phyloP scores from a whole-genome alignment of 2,329 filamentous ascomycete species.

The Cordyceps fumosorosea region DNA sequence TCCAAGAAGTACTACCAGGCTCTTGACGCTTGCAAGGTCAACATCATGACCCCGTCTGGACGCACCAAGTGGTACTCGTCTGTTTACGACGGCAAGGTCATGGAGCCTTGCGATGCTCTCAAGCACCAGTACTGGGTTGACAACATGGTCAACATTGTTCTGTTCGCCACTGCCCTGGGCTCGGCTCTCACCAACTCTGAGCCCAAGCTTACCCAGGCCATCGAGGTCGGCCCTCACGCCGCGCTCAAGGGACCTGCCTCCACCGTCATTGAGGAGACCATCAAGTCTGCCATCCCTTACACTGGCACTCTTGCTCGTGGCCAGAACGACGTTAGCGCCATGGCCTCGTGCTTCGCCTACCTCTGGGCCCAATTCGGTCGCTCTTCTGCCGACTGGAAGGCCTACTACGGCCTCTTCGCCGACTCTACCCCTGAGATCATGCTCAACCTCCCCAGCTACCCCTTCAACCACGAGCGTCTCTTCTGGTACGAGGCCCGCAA shows the following conservation, averaged over 20 bases:
- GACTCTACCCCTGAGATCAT: constrained; percentile 10
- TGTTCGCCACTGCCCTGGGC: constrained; percentile 25
- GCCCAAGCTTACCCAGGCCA: constrained; percentile 20
- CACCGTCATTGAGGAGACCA: constrained; percentile 27
- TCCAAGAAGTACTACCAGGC: constrained; percentile 11
- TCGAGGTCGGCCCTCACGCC: constrained; percentile 44
- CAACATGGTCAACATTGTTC: constrained; percentile 30
- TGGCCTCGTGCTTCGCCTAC: constrained; percentile 30
- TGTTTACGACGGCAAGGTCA: constrained; percentile 15
- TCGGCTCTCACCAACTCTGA: constrained; percentile 14
- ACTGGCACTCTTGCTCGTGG: constrained; percentile 35
- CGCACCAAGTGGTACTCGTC: constrained; percentile 16
- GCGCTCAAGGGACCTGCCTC: constrained; percentile 36
- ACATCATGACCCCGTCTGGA: constrained; percentile 10
- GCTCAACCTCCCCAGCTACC: constrained; percentile 24
- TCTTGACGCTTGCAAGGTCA: constrained; percentile 11
- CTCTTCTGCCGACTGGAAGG: constrained; percentile 20
- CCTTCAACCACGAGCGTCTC: constrained; percentile 25
- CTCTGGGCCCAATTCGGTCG: constrained; percentile 15
- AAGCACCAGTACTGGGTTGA: constrained; percentile 28
- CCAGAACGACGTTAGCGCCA: constrained; percentile 37
- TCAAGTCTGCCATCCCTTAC: constrained; percentile 31
- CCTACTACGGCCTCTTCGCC: constrained; percentile 14
- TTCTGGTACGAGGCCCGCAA: constrained; percentile 23
- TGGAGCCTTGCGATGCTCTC: constrained; percentile 12